phyloP scores from a whole-genome alignment of 352 stramenopile species.

The Hyaloperonospora brassicae region DNA sequence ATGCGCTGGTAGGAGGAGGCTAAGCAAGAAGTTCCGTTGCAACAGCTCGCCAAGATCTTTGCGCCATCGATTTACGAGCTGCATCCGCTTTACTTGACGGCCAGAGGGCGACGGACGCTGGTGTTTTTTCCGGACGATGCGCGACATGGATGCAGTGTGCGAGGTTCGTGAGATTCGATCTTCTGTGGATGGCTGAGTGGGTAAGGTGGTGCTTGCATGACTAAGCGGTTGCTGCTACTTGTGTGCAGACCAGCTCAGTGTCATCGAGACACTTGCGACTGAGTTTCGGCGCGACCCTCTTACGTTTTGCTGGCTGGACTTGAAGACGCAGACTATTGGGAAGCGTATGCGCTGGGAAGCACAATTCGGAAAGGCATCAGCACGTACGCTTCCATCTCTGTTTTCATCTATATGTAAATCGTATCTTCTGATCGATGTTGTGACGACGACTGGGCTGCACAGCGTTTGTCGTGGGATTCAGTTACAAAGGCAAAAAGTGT shows the following conservation, averaged over 20 bases:
- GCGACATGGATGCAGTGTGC: slow-evolving; percentile 38
- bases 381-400: slow-evolving; percentile 16
- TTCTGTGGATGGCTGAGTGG: not conserved
- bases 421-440: not conserved
- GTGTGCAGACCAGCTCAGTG: slow-evolving; percentile 53
- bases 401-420: not conserved
- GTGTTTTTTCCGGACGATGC: slow-evolving; percentile 55
- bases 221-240: slow-evolving; percentile 2
- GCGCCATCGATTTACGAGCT: slow-evolving; percentile 61
- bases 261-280: slow-evolving; percentile 53
- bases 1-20: slow-evolving; percentile 1
- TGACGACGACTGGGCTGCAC: not conserved
- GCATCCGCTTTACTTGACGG: slow-evolving; percentile 55
- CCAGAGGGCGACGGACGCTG: slow-evolving; percentile 44
- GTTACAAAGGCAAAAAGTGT: slow-evolving; percentile 60
- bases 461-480: slow-evolving; percentile 57
- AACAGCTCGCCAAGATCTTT: slow-evolving; percentile 58
- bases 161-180: slow-evolving; percentile 27
- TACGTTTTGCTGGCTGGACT: slow-evolving; percentile 72
- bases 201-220: not conserved
- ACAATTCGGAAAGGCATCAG: slow-evolving; percentile 28
- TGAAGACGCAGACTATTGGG: slow-evolving; percentile 21
- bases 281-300: slow-evolving; percentile 69
- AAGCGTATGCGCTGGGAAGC: slow-evolving; percentile 38
- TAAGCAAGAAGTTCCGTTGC: slow-evolving; percentile 27